Evolutionary conservation across 345 rosid species (phyloP), one percentile per base, ranked within the genome.

Genomic region (Diplotaxis tenuifolia): DNA sequence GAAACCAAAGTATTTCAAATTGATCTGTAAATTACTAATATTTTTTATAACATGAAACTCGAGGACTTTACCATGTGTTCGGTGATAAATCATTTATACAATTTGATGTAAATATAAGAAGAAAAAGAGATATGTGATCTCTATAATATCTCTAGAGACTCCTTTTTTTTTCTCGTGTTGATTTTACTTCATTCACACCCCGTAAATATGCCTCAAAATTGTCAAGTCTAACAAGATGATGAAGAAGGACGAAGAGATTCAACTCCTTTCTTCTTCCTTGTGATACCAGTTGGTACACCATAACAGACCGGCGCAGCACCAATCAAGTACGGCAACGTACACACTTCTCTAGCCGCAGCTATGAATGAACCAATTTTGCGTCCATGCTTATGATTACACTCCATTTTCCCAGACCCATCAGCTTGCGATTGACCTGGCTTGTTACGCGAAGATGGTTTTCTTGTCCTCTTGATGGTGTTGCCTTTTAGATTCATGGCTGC

Each of bases 281-380:
- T 42, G 50, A 42, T 42, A 42, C 50, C 50, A 42, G 50, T 42
- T 42, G 50, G 50, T 42, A 42, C 50, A 0, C 50, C 50, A n/a
- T 42, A 42, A 42, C 50, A 42, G 7, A 42, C 50, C 18, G 50
- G 50, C 18, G 50, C 79, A n/a, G 97, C 99, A 29, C 99, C 99
- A 10, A 85, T 90, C 78, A 95, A 75, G 81, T 80, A 84, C 1
- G 85, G 88, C 18, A 95, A 85, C 6, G 68, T 83, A 78, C 97
- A 92, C 14, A 84, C 88, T 50, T 90, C 90, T 9, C 97, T 85
- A 55, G 97, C 96, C 52, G 55, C 84, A 4, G 87, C 85, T 80
- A 92, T 90, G 67, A 92, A 88, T 0, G 96, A 86, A 32, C 92
- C 96, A 6, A 95, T 82, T 66, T 70, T 92, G 8, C 84, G 88